Conservation (phyloP, 768 basidiomycete species). For the Amylocystis lapponica region DNA sequence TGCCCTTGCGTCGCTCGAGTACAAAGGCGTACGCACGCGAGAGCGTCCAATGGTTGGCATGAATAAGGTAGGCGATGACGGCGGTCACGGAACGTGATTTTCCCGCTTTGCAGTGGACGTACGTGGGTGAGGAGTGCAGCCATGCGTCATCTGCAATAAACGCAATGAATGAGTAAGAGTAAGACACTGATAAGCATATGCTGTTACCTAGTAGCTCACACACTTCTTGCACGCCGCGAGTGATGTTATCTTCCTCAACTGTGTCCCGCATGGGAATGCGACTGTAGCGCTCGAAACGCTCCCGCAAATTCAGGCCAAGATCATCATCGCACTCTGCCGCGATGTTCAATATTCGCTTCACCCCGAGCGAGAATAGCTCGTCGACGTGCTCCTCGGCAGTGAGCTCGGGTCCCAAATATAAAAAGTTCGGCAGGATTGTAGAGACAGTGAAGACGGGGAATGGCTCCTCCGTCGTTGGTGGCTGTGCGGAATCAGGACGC, state of each 20-base stretch:
- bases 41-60: constrained; percentile 95
- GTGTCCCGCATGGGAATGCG: constrained; percentile 93
- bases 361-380: constrained; percentile 67
- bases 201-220: constrained; percentile 76
- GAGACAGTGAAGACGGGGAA: constrained; percentile 75
- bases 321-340: constrained; percentile 89
- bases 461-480: constrained; percentile 50
- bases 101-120: constrained; percentile 95
- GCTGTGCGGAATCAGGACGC: constrained; percentile 53
- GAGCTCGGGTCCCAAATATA: constrained; percentile 89
- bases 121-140: constrained; percentile 81
- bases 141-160: constrained; percentile 74
- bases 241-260: constrained; percentile 90
- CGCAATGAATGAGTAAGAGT: constrained; percentile 3
- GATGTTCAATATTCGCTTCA: constrained; percentile 86
- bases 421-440: constrained; percentile 84
- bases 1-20: constrained; percentile 86
- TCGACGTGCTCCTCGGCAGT: constrained; percentile 68
- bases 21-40: constrained; percentile 90
- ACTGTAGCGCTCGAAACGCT: constrained; percentile 77
- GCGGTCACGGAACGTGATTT: constrained; percentile 95
- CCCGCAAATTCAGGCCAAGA: constrained; percentile 58
- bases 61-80: constrained; percentile 95
- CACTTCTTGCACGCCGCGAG: constrained; percentile 73
- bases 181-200: not conserved